phyloP scores from a whole-genome alignment of 2,329 filamentous ascomycete species.

The Elsinoe australis region DNA sequence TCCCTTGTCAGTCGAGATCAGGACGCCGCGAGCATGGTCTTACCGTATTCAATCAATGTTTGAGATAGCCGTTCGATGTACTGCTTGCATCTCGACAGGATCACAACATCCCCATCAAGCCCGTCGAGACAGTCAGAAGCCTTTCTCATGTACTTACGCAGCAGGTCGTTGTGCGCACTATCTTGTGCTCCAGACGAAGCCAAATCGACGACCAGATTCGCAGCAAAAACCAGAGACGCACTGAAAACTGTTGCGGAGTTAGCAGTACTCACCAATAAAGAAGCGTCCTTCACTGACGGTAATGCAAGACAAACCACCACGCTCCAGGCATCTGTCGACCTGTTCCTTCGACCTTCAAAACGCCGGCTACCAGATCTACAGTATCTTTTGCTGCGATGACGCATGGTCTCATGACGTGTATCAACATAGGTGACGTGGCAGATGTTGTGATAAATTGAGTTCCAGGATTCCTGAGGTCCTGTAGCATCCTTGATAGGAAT shows the following conservation, averaged over 20 bases:
- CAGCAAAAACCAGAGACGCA: constrained; percentile 14
- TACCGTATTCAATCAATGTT: not conserved
- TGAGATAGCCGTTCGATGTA: constrained; percentile 1
- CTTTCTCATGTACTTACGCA: not conserved
- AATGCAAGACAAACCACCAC: constrained; percentile 39
- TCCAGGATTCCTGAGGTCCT: constrained; percentile 30
- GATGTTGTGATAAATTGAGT: constrained; percentile 25
- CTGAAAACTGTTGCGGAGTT: constrained; percentile 14
- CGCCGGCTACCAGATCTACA: constrained; percentile 29
- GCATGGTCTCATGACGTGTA: constrained; percentile 27
- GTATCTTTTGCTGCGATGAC: constrained; percentile 32
- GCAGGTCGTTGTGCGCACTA: not conserved
- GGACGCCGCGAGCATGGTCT: not conserved
- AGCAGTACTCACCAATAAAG: not conserved
- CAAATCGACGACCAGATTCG: constrained; percentile 4
- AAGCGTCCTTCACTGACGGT: constrained; percentile 24
- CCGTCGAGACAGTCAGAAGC: constrained; percentile 1
- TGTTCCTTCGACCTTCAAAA: constrained; percentile 23
- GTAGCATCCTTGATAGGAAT: constrained; percentile 22
- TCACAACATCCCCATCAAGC: not conserved
- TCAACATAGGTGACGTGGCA: constrained; percentile 20
- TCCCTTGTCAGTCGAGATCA: not conserved
- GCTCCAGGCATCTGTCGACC: constrained; percentile 30
- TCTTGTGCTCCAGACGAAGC: not conserved
- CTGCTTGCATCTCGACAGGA: constrained; percentile 5